Conservation (phyloP, 257 asterid species). For the Solanum etuberosum region DNA sequence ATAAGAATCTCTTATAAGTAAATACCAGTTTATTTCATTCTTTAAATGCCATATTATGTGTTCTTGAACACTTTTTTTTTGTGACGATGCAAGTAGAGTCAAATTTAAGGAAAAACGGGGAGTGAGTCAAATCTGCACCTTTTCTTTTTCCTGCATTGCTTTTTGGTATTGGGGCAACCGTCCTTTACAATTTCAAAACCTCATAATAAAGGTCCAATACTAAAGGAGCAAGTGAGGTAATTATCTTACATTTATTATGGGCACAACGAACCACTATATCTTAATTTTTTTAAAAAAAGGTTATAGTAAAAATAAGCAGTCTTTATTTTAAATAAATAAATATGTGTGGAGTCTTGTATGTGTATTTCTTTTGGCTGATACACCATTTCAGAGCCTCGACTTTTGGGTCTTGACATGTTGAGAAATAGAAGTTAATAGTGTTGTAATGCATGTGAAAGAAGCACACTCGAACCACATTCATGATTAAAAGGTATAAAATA, state of each 20-base stretch:
- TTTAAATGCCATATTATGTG: background rate
- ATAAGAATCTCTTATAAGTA: background rate
- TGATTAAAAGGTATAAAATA: background rate
- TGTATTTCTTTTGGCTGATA: too few species aligned
- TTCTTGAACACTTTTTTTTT: background rate
- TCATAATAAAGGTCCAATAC: background rate
- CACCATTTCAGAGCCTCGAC: background rate
- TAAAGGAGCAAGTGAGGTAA: background rate
- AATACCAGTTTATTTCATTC: background rate
- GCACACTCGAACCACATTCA: background rate
- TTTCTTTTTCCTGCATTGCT: background rate
- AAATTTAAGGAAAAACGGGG: background rate
- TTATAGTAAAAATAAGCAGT: background rate
- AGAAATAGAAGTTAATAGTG: background rate
- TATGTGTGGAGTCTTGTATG: background rate
- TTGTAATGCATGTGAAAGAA: background rate
- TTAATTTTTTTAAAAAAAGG: background rate
- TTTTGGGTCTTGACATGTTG: background rate
- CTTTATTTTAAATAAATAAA: background rate
- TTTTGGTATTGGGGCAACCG: background rate
- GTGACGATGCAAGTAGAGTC: background rate
- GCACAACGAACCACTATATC: too few species aligned
- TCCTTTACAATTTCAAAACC: background rate
- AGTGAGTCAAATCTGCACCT: background rate
- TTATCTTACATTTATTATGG: background rate